Evolutionary conservation across 2,329 filamentous ascomycete genomes (phyloP), one percentile per base, ranked within the genome.

Genomic region (Gnomoniopsis smithogilvyi): DNA sequence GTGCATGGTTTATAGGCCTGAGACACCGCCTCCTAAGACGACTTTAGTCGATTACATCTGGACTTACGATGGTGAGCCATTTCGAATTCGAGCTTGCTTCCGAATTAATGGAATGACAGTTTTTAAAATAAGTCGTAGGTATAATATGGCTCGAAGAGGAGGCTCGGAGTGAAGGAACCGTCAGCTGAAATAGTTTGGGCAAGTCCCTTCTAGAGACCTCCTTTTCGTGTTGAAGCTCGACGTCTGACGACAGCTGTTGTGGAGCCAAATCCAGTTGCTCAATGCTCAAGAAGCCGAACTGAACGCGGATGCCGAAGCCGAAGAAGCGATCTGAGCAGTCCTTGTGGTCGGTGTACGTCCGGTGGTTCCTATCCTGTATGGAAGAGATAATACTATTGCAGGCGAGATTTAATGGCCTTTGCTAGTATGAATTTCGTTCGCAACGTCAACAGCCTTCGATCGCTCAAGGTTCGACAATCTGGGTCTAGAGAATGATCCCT

Each of bases 31-130:
- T 30, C 6, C n/a, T 36, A 19, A 11, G 43, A 19, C 8, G 19
- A 46, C 19, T 3, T 19, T 6, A 22, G n/a, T 26, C 26, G 19
- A 3, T 38, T 36, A 36, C 30, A 50, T 34, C 6, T 15, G 3
- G 22, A 51, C 57, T 51, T 60, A 62, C 60, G 57, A 11, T 49
- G 41, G 36, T 62, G 57, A 6, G 54, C 60, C 57, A 62, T 62
- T 36, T 57, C 45, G 22, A 21, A 24, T 57, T 34, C 45, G 33
- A 34, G 30, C 14, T 41, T 54, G 56, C 41, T 43, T 49, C 26
- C 45, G 21, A 10, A 47, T 34, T 22, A 33, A 52, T n/a, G 4
- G 36, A 43, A 43, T 6, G 53, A 36, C 14, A 30, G 17, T 19
- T 52, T 26, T 21, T 26, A 21, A 38, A 24, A 46, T 26, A 15